phyloP scores from a whole-genome alignment of 345 rosid species.

The Psidium friedrichsthalianum region DNA sequence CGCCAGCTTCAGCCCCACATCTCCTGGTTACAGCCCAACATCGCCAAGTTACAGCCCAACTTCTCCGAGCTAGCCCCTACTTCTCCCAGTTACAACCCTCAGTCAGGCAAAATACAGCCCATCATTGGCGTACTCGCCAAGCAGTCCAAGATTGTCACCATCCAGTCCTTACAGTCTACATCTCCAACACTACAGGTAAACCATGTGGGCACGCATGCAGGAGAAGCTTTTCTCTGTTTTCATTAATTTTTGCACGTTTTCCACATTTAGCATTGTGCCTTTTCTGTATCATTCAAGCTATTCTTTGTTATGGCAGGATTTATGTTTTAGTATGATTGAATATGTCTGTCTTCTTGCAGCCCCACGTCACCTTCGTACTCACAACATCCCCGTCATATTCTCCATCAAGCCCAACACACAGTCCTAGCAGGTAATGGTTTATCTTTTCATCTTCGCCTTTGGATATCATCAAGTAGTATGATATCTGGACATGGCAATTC shows the following conservation, averaged over 20 bases:
- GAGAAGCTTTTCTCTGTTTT: background rate
- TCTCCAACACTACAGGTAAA: conserved; percentile 87
- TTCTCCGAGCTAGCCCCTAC: conserved; percentile 72
- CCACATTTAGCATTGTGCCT: background rate
- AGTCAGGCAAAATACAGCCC: conserved; percentile 73
- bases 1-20: conserved; percentile 74
- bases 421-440: conserved; percentile 74
- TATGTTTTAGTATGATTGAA: background rate
- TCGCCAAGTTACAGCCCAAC: conserved; percentile 77
- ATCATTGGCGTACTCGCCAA: conserved; percentile 81
- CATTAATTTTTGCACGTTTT: background rate
- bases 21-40: conserved; percentile 75
- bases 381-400: conserved; percentile 88
- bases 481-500: background rate
- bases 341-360: conserved; percentile 24
- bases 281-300: background rate
- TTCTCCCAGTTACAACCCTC: conserved; percentile 65
- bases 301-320: background rate
- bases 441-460: background rate
- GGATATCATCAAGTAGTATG: background rate
- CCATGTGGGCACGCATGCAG: background rate
- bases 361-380: conserved; percentile 91
- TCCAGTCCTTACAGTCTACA: conserved; percentile 87
- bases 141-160: conserved; percentile 82
- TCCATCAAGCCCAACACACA: conserved; percentile 82